These are phyloP conservation scores for Articulospora tetracladia DNA, from an alignment of 495 filamentous ascomycete species.

Conservation along the genomic window DNA sequence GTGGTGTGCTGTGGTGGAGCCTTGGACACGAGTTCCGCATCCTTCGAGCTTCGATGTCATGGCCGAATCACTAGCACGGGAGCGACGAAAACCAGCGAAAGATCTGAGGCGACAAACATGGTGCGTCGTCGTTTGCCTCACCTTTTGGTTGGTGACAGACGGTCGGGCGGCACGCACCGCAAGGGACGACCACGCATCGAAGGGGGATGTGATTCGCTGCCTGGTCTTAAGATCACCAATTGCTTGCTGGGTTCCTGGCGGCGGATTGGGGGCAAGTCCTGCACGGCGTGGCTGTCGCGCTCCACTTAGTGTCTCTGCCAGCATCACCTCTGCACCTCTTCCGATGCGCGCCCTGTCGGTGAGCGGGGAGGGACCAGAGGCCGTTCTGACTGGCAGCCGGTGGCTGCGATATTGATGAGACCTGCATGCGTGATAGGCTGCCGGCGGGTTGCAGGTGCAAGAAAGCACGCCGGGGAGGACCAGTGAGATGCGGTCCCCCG, in stretches of 20 bases:
- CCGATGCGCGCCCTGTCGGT: slow-evolving; percentile 8
- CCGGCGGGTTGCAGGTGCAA: not conserved
- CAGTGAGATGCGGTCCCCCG: not conserved
- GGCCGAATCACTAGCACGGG: slow-evolving; percentile 1
- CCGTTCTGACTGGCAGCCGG: not conserved
- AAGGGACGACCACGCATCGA: not conserved
- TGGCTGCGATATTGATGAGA: not conserved
- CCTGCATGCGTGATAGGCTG: not conserved
- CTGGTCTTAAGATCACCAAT: slow-evolving; percentile 6
- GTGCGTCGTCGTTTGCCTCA: slow-evolving; percentile 14
- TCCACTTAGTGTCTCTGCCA: not conserved
- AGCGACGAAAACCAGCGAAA: not conserved
- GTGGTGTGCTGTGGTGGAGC: slow-evolving; percentile 11
- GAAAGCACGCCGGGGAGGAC: not conserved
- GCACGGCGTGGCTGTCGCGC: slow-evolving; percentile 1
- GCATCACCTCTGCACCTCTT: not conserved
- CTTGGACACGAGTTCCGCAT: slow-evolving; percentile 4
- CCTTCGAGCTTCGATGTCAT: no score
- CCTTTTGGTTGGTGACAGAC: slow-evolving; percentile 9
- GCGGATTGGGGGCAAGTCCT: not conserved
- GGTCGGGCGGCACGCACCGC: slow-evolving; percentile 8
- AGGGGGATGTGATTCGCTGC: slow-evolving; percentile 16
- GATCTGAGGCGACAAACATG: slow-evolving; percentile 18
- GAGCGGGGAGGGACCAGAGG: not conserved
- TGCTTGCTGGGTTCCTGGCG: not conserved